phyloP scores from a whole-genome alignment of 768 basidiomycete species.

The Xerocomellus chrysenteron region DNA sequence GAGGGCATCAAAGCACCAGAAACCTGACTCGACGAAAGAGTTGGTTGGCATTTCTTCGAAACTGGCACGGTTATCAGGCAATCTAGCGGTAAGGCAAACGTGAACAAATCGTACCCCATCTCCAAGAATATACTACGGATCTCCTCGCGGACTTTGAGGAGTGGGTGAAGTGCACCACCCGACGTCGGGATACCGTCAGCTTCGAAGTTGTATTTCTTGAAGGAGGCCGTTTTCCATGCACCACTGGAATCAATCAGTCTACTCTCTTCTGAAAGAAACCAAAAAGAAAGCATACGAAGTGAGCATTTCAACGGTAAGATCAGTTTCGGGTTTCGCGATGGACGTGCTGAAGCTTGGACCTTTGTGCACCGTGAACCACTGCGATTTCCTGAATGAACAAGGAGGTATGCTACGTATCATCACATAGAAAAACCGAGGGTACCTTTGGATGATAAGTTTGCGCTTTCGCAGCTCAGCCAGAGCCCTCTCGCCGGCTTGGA shows the following conservation, averaged over 20 bases:
- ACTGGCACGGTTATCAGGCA: slow-evolving; percentile 41
- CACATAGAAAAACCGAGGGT: not conserved
- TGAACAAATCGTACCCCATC: slow-evolving; percentile 75
- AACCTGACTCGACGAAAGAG: slow-evolving; percentile 94
- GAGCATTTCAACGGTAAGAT: slow-evolving; percentile 94
- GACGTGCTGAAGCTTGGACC: slow-evolving; percentile 88
- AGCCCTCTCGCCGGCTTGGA: slow-evolving; percentile 73
- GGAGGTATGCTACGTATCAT: slow-evolving; percentile 3
- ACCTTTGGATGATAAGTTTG: slow-evolving; percentile 87
- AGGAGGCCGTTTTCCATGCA: slow-evolving; percentile 88
- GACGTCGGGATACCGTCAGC: slow-evolving; percentile 88
- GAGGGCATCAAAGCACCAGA: slow-evolving; percentile 99
- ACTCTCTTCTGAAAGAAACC: not conserved
- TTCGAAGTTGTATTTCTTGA: slow-evolving; percentile 99
- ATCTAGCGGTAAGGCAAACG: not conserved
- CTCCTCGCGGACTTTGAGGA: slow-evolving; percentile 97
- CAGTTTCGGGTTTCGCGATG: slow-evolving; percentile 91
- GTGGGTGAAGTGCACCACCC: slow-evolving; percentile 92
- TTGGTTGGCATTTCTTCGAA: slow-evolving; percentile 99
- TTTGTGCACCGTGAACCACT: slow-evolving; percentile 90
- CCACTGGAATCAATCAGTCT: slow-evolving; percentile 52
- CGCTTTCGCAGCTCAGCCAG: slow-evolving; percentile 89
- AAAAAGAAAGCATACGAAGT: slow-evolving; percentile 59
- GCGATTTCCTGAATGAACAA: slow-evolving; percentile 68
- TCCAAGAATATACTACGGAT: slow-evolving; percentile 97